Evolutionary conservation across 2,329 filamentous ascomycete genomes (phyloP).

Genomic region (Incumbomyces delicatus): DNA sequence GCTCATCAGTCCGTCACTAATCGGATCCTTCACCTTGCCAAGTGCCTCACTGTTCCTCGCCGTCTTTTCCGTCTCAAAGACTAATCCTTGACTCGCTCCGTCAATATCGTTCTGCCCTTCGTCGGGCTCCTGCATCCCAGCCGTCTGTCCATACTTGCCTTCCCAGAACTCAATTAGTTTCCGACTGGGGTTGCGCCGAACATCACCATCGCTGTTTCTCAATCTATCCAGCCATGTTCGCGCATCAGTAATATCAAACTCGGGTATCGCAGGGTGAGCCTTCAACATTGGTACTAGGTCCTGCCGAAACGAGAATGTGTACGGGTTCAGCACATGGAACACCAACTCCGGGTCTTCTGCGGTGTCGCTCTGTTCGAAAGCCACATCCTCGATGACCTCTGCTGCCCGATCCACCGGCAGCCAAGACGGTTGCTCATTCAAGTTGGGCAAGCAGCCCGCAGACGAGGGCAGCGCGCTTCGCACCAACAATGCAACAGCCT

Average conservation of each 20-base stretch:
- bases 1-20: constrained; percentile 6
- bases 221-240: constrained; percentile 34
- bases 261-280: constrained; percentile 16
- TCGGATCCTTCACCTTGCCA: constrained; percentile 4
- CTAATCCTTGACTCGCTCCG: constrained; percentile 1
- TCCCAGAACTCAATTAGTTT: constrained; percentile 44
- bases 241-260: constrained; percentile 28
- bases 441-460: constrained; percentile 34
- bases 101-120: not conserved
- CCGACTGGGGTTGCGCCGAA: constrained; percentile 33
- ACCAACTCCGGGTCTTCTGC: constrained; percentile 27
- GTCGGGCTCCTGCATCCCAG: not conserved
- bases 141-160: constrained; percentile 12
- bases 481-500: constrained; percentile 45
- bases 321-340: constrained; percentile 42
- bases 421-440: constrained; percentile 36
- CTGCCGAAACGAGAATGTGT: constrained; percentile 34
- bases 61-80: constrained; percentile 9
- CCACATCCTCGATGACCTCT: constrained; percentile 24
- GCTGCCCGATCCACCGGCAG: constrained; percentile 35
- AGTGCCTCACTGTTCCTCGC: constrained; percentile 3
- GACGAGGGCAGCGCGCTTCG: constrained; percentile 18
- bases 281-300: constrained; percentile 39
- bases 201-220: constrained; percentile 22
- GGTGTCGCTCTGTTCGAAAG: constrained; percentile 6